These are phyloP conservation scores for Globisporangium cylindrosporum DNA, from an alignment of 352 stramenopile genomes.

Conservation along the genomic window DNA sequence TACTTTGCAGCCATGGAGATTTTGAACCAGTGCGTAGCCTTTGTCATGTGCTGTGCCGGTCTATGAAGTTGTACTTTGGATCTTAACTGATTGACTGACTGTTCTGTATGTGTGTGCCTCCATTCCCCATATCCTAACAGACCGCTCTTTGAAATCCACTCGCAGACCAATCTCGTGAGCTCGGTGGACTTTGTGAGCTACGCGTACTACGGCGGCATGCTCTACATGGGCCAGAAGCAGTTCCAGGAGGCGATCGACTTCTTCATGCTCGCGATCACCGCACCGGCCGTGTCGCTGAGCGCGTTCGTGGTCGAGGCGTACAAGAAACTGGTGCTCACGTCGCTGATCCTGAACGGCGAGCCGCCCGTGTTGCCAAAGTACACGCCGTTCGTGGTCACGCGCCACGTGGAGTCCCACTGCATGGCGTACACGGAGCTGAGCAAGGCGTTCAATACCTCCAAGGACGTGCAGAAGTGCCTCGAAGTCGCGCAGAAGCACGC, in stretches of 20 bases:
- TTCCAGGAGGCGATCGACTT: conserved; percentile 74
- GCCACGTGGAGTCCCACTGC: conserved; percentile 69
- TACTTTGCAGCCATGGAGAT: conserved; percentile 72
- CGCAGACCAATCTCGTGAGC: conserved; percentile 46
- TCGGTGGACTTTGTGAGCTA: conserved; percentile 77
- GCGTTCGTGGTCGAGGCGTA: conserved; percentile 80
- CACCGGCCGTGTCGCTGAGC: conserved; percentile 66
- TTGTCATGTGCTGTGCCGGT: background rate
- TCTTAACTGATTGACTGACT: background rate
- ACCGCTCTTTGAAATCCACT: conserved; percentile 68
- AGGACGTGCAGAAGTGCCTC: conserved; percentile 30
- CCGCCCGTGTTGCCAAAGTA: conserved; percentile 67
- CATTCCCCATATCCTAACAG: conserved; percentile 24
- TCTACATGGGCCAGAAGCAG: conserved; percentile 74
- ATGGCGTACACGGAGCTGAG: conserved; percentile 51
- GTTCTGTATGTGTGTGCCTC: background rate
- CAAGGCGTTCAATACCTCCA: conserved; percentile 49
- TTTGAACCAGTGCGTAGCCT: conserved; percentile 50
- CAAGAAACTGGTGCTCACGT: conserved; percentile 78
- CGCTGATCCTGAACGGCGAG: conserved; percentile 59
- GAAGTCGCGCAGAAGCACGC: conserved; percentile 42
- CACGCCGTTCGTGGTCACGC: conserved; percentile 71
- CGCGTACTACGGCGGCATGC: conserved; percentile 77
- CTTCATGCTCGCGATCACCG: conserved; percentile 69
- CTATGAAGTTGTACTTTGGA: background rate